Evolutionary conservation across 768 basidiomycete species (phyloP), one percentile per base, ranked within the genome.

Genomic region (Mycena leptocephala): DNA sequence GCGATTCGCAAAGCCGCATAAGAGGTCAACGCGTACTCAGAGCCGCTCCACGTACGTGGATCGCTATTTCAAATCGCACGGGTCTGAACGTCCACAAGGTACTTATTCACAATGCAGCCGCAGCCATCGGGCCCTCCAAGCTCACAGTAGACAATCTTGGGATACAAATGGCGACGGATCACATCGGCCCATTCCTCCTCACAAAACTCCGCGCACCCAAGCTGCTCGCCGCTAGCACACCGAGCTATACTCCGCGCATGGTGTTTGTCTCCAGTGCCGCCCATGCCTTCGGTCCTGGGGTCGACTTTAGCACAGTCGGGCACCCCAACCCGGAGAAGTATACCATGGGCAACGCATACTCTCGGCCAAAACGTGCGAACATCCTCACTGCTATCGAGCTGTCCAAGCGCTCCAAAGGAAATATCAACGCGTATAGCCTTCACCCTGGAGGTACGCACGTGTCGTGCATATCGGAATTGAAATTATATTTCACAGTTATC

Each of bases 1-100:
- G 33, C 24, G 11, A 61, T 71, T 0, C 70, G 70, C 33, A 62
- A 53, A 30, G 70, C 70, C 1, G 70, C 70, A 18, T 33, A n/a
- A 1, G 70, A 71, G 10, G 46, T 71, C 14, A 71, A 71, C 26
- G 48, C 61, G 8, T 62, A 71, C 35, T 10, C 48, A 1, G 70
- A 62, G 14, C 58, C 58, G 13, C 41, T 70, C 1, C 69, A 70
- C 18, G 69, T 70, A 10, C 5, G 59, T 70, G 9, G 24, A 8
- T 32, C 28, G 22, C 16, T 14, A 13, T 46, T 16, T 6, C 6
- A 33, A 14, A 33, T 22, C 14, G 46, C 16, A 18, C 20, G 16
- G n/a, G 8, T 59, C 11, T 59, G 9, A 30, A 8, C 14, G n/a
- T 8, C 8, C 20, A 39, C 35, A 62, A n/a, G 61, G 37, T 62